phyloP scores from a whole-genome alignment of 441 rosid genomes.

The Breynia disticha region DNA sequence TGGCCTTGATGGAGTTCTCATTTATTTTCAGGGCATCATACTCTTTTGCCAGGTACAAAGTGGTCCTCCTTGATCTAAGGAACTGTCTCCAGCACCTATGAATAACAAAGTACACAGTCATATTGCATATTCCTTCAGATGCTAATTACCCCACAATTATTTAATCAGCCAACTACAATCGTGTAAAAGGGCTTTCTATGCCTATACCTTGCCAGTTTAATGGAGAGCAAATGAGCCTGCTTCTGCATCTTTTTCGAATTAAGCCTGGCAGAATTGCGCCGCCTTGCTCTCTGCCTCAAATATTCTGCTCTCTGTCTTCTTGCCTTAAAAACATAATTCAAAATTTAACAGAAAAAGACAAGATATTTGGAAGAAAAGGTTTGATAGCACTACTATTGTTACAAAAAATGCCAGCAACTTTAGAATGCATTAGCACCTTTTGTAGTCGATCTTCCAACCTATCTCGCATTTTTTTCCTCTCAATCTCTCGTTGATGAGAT shows the following conservation, averaged over 20 bases:
- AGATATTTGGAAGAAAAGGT: not conserved
- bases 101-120: not conserved
- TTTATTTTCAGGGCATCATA: slow-evolving; percentile 57
- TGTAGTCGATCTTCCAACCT: slow-evolving; percentile 81
- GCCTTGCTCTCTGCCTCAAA: slow-evolving; percentile 74
- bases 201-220: slow-evolving; percentile 49
- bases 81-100: slow-evolving; percentile 86
- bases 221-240: slow-evolving; percentile 74
- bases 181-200: no score
- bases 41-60: slow-evolving; percentile 60
- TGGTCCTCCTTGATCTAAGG: slow-evolving; percentile 52
- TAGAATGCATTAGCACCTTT: slow-evolving; percentile 40
- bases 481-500: slow-evolving; percentile 76
- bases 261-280: slow-evolving; percentile 36
- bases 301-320: slow-evolving; percentile 83
- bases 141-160: no score
- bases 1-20: slow-evolving; percentile 32
- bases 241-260: slow-evolving; percentile 43
- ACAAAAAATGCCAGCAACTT: not conserved
- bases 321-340: slow-evolving; percentile 40
- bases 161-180: no score
- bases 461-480: slow-evolving; percentile 73
- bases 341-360: no score
- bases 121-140: no score
- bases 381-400: not conserved